Base-by-base conservation (phyloP, 2,329 filamentous ascomycete species). In the Fusarium heterosporum region DNA sequence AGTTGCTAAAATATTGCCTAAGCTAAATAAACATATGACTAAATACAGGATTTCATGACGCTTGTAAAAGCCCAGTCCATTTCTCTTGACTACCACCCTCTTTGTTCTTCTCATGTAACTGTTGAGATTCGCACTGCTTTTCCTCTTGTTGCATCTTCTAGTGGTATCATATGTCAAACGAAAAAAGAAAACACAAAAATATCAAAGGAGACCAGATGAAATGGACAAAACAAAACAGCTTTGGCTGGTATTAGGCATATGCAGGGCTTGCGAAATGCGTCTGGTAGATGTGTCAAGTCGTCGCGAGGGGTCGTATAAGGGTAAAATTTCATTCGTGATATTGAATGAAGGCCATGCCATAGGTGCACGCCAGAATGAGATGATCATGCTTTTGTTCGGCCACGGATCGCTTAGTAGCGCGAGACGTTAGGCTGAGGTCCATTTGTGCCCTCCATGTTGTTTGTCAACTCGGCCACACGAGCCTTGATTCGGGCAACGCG, bases 401-500 rank as follows among this genome's bases (percentile, higher is more conserved):
- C 17, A 36, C 22, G 19, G 19, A 19, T 36, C 55, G 26, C 48
- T 68, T 64, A 72, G 40, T 65, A 71, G 40, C 67, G 71, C 17
- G 66, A 30, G 30, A 59, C 46, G 38, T 62, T 43, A 32, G 69
- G 49, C 22, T 75, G 71, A 26, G 84, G 81, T 8, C 74, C 77
- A 39, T 72, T 74, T 32, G 78, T 78, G 41, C 80, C 83, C 74
- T 95, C 91, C 86, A 92, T 92, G 78, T 92, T 92, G 72, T 91
- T 91, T 3, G 96, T 99, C 72, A 99, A 81, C 78, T 97, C 93
- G 51, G 96, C 96, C 59, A 99, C 96, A 64, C 96, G 90, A 61
- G 96, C 96, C 82, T 97, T 98, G 85, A 99, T 99, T 66, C 96
- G 92, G 47, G 96, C 96, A 61, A 98, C 96, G 69, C 96, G 92